Evolutionary conservation across 1,284 basidiomycete species (phyloP), one percentile per base, ranked within the genome.

Genomic region (Blastosporella zonata): DNA sequence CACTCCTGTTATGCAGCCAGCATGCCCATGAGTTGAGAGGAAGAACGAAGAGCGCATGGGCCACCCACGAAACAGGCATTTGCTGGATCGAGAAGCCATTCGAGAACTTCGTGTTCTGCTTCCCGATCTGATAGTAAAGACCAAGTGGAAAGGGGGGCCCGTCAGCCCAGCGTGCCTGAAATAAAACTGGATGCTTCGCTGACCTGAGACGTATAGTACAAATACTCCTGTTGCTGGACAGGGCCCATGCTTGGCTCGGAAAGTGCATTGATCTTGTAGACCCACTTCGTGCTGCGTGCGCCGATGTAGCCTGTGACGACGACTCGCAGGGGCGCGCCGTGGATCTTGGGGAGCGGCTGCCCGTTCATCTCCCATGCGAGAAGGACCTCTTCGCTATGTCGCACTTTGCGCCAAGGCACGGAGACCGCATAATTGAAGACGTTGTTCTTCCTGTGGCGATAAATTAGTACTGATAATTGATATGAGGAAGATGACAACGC

Each of bases 351-450:
- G 15, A 83, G 67, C 0, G 73, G 73, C 52, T 72, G 62, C 3
- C 74, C 78, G 55, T 82, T 82, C 78, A 81, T 80, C 63, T 79
- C 76, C 72, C 75, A 79, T 0, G 78, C 78, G 34, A 82, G 71
- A 8, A 82, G 58, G 1, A 80, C 78, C 53, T 80, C 77, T 49
- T 80, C 75, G 56, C 65, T 70, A 42, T 62, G 60, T 10, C 70
- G 67, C 20, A 78, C 76, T 55, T 80, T 80, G 53, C 77, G 73
- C 58, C 63, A 75, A 0, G 78, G 77, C 1, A 76, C 75, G 6
- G 77, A 79, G 13, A 79, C 77, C 6, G 77, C 77, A 52, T 80
- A 79, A 59, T 79, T 78, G 63, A 64, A 78, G 3, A 75, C 72
- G 10, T 75, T 61, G 21, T 69, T 67, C 54, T 79, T 78, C 62